A percentile compares a stretch with the other conserved stretches of the same genome.
phyloP scores from a whole-genome alignment of 805 yeast genomes.

The Candida xiaguanensis region DNA sequence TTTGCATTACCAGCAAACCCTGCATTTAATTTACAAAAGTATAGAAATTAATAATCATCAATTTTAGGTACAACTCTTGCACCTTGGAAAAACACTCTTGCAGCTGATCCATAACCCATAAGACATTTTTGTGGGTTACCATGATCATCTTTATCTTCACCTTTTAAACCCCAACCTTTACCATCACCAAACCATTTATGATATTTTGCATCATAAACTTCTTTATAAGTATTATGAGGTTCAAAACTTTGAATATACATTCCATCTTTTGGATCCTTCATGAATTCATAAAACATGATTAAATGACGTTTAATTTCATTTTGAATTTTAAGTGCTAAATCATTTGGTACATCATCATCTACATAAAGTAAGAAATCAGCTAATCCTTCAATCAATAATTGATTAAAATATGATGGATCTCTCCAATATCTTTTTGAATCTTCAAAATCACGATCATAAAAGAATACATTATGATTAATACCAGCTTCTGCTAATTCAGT shows the following conservation, averaged over 20 bases:
- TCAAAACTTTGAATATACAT: conserved; percentile 58
- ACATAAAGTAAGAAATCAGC: conserved; percentile 59
- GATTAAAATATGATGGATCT: conserved; percentile 60
- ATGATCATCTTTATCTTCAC: conserved; percentile 46
- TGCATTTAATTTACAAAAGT: conserved; percentile 61
- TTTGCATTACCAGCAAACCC: conserved; percentile 53
- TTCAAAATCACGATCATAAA: conserved; percentile 63
- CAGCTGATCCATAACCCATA: conserved; percentile 65
- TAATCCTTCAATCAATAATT: conserved; percentile 61
- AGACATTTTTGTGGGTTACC: conserved; percentile 49
- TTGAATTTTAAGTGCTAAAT: conserved; percentile 31
- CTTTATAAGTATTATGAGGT: conserved; percentile 50
- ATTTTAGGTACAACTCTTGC: conserved; percentile 47
- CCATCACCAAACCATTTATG: conserved; percentile 51
- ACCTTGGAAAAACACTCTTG: conserved; percentile 65
- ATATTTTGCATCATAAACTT: conserved; percentile 47
- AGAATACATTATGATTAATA: conserved; percentile 49
- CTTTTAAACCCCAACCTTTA: conserved; percentile 47
- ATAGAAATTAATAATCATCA: conserved; percentile 13
- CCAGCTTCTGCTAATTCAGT: conserved; percentile 55
- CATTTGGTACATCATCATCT: conserved; percentile 38
- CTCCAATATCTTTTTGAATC: conserved; percentile 57
- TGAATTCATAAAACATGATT: conserved; percentile 52
- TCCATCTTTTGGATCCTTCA: conserved; percentile 56
- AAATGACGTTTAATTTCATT: conserved; percentile 52